phyloP scores from a whole-genome alignment of 2,329 filamentous ascomycete species.

The Cryoendolithus antarcticus region DNA sequence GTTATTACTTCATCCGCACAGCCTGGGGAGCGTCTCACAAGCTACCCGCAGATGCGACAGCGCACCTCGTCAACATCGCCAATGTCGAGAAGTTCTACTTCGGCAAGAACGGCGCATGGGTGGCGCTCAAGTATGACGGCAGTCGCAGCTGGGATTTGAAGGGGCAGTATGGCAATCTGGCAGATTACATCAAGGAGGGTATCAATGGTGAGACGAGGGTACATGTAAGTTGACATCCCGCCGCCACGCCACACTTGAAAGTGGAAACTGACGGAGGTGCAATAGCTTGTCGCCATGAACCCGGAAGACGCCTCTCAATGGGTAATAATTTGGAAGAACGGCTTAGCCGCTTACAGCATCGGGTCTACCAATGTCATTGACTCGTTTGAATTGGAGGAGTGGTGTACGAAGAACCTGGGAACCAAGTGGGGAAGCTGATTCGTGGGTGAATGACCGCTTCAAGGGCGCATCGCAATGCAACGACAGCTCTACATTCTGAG shows the following conservation, averaged over 20 bases:
- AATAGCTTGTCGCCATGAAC: conserved; percentile 4
- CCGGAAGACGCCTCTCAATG: conserved; percentile 4
- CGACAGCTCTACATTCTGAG: no score
- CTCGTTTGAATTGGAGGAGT: conserved; percentile 2
- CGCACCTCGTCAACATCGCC: conserved; percentile 1
- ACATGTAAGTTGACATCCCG: background rate
- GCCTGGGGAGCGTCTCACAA: conserved; percentile 4
- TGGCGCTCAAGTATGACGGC: conserved; percentile 2
- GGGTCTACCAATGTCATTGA: conserved; percentile 1
- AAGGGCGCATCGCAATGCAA: no score
- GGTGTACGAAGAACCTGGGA: conserved; percentile 2
- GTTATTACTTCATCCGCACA: conserved; percentile 3
- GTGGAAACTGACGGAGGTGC: background rate
- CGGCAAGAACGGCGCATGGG: conserved; percentile 7
- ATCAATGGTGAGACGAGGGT: conserved; percentile 1
- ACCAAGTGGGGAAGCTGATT: background rate
- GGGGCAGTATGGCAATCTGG: background rate
- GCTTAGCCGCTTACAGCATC: conserved; percentile 3
- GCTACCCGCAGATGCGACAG: conserved; percentile 2
- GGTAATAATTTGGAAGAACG: conserved; percentile 4
- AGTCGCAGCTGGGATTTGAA: conserved; percentile 4
- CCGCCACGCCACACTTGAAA: no score
- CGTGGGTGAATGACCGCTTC: no score
- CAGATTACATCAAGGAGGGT: conserved; percentile 2
- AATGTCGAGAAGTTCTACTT: conserved; percentile 9